phyloP scores from a whole-genome alignment of 805 yeast genomes.

The Pichia kluyveri region DNA sequence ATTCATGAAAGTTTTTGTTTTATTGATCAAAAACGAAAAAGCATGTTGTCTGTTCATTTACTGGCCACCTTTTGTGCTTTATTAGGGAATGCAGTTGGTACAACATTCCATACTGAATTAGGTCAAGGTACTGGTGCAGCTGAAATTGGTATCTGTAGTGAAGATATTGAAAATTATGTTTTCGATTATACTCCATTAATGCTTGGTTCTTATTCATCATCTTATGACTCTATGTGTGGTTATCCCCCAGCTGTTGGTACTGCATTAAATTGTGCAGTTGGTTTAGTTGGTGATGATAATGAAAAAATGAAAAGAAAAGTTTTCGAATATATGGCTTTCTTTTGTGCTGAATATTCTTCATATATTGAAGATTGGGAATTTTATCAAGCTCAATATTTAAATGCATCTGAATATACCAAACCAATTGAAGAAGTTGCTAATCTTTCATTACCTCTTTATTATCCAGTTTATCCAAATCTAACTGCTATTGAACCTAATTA shows the following conservation, averaged over 20 bases:
- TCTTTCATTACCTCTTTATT: conserved; percentile 8
- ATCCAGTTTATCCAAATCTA: conserved; percentile 12
- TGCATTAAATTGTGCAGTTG: conserved; percentile 9
- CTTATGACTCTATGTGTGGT: conserved; percentile 7
- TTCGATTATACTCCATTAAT: conserved; percentile 8
- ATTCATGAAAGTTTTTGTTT: too few species aligned
- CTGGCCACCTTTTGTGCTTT: not conserved
- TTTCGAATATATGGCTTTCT: not conserved
- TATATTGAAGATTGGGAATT: conserved; percentile 13
- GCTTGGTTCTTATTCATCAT: not conserved
- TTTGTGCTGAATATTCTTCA: conserved; percentile 7
- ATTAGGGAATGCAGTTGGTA: too few species aligned
- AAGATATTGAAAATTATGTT: not conserved
- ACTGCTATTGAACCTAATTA: conserved; percentile 1
- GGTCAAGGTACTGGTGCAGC: conserved; percentile 1
- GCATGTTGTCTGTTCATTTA: too few species aligned
- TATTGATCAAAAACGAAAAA: too few species aligned
- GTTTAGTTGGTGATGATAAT: conserved; percentile 1
- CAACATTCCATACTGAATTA: not conserved
- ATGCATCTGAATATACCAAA: conserved; percentile 21
- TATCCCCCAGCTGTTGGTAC: conserved; percentile 16
- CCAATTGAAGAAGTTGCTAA: conserved; percentile 4
- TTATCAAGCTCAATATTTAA: conserved; percentile 18
- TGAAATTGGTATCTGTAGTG: conserved; percentile 9
- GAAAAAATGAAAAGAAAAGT: not conserved